Base-by-base conservation (phyloP, 148 eudicot species). In the Vaccinium myrtillus region DNA sequence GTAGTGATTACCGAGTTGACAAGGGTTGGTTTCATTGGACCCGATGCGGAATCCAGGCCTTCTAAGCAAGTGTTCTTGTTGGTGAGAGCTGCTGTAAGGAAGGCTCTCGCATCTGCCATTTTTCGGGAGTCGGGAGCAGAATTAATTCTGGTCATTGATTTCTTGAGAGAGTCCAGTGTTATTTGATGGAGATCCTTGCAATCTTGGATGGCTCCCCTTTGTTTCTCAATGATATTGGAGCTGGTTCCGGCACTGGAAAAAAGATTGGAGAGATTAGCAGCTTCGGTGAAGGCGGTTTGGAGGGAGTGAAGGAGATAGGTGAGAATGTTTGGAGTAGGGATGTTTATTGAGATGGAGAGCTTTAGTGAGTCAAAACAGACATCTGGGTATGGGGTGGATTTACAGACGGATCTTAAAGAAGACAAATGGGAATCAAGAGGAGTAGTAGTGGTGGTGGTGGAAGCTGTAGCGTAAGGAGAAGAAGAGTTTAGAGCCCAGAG, bases 11-110 rank as follows among this genome's bases (percentile, higher is more conserved):
- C 8, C 8, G 95, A 90, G 56, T 85, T 54, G 1, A 94, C 85
- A 8, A 97, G 83, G 55, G 76, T 48, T 1, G 91, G 86, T 87
- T 93, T 94, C 36, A 76, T 76, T 6, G 96, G 88, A 8, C 99
- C 98, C 0, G 92, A 82, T 0, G 95, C 91, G 18, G 90, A 88
- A 67, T 85, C 87, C 6, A 97, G 84, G 27, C 99, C 98, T 81
- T 97, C 99, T 65, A 95, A 88, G 86, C 99, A 97, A 2, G 99
- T 97, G 81, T 79, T 88, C 87, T 88, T 95, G 86, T 95, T 97
- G 14, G 98, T 94, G 8, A 95, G 88, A 51, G 98, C 92, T 56
- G 96, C 99, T 67, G 91, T 91, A 1, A 97, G 91, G 77, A 90
- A 88, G 4, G 93, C 84, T 71, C 88, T 88, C 5, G 94, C 93